A percentile compares a stretch with the other conserved stretches of the same genome.
These are phyloP conservation scores for Pseudoperonospora humuli DNA, from an alignment of 352 stramenopile species.

Conservation along the genomic window DNA sequence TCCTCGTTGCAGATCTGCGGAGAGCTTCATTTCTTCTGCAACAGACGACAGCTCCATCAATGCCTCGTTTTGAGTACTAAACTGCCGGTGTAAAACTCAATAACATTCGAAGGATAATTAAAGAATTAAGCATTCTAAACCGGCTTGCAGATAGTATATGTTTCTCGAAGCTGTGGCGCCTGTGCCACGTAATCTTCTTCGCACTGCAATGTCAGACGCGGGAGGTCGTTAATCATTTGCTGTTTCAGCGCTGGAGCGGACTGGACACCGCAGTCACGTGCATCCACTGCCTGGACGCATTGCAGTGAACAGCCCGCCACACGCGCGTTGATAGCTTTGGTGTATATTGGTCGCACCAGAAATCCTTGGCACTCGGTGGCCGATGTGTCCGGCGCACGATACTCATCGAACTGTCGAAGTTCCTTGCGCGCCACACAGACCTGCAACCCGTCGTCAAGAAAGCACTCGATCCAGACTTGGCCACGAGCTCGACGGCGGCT, in stretches of 20 bases:
- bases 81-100: too few species aligned
- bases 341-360: slow-evolving; percentile 31
- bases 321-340: slow-evolving; percentile 12
- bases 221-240: slow-evolving; percentile 32
- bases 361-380: slow-evolving; percentile 31
- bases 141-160: too few species aligned
- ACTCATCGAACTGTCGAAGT: slow-evolving; percentile 30
- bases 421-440: slow-evolving; percentile 40
- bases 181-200: slow-evolving; percentile 35
- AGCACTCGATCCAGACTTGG: slow-evolving; percentile 41
- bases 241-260: slow-evolving; percentile 20
- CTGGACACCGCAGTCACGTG: slow-evolving; percentile 10
- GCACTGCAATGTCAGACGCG: slow-evolving; percentile 33
- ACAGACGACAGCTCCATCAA: too few species aligned
- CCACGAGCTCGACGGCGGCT: slow-evolving; percentile 11
- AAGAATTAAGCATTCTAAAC: too few species aligned
- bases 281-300: slow-evolving; percentile 29
- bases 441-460: slow-evolving; percentile 29
- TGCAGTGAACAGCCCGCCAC: slow-evolving; percentile 32
- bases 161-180: slow-evolving; percentile 7
- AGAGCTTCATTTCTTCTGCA: slow-evolving; percentile 37
- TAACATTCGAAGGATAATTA: too few species aligned
- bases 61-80: too few species aligned
- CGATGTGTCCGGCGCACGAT: slow-evolving; percentile 16
- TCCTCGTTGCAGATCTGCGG: slow-evolving; percentile 16